Base-by-base conservation (phyloP, 2,329 filamentous ascomycete genomes). In the Epichloe festucae region DNA sequence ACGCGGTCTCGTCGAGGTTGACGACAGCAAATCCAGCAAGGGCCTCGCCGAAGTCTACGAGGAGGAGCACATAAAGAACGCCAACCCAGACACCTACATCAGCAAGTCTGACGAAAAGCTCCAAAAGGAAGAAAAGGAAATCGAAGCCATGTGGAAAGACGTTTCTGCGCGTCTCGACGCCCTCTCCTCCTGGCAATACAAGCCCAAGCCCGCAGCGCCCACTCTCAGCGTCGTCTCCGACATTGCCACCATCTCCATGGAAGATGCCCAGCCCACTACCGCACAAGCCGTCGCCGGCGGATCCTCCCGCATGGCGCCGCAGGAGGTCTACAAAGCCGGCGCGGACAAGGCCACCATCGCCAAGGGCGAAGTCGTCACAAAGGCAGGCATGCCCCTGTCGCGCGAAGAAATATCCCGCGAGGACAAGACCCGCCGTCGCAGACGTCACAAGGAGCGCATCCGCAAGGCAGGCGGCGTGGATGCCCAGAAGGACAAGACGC, bases 121-220 rank as follows among this genome's bases (percentile, higher is more conserved):
- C 23, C 81, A 80, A 58, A 85, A 84, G 55, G 87, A 94, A 62
- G 89, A 96, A 68, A 77, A 79, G 53, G 89, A 95, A 64, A 85
- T 97, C 50, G 82, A 85, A 60, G 75, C 74, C 34, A 73, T 96
- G 61, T 98, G 93, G 89, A 85, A 81, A 59, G 84, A 87, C 38
- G 76, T 96, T 50, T 83, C 79, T 62, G 79, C 78, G 45, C 87
- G 88, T 56, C 81, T 98, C 51, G 93, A 98, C 68, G 81, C 87
- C 27, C 81, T 98, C 56, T 90, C 84, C 68, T 95, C 87, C 65
- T 95, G 89, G 84, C 87, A 96, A 70, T 96, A 95, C 78, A 90
- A 88, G 68, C 93, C 93, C 50, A 94, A 90, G 71, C 84, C 87
- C 11, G 78, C 84, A 2, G 85, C 85, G 49, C 81, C 88, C n/a